Evolutionary conservation across 495 filamentous ascomycete species (phyloP).

Genomic region (Daldinia vernicosa): DNA sequence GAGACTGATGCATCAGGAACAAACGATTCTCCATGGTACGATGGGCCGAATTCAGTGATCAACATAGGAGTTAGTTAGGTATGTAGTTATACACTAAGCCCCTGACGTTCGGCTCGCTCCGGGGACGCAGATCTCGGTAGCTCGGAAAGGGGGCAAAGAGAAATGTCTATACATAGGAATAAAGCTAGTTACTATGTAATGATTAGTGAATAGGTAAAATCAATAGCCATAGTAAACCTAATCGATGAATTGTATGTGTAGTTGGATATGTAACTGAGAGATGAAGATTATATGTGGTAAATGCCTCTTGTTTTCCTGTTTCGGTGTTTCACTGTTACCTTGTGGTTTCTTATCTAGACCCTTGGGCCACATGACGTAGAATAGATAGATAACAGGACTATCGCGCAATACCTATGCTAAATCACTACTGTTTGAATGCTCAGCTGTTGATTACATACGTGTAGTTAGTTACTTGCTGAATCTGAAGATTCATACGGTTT

Average conservation of each 20-base stretch:
- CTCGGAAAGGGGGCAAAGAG: background rate
- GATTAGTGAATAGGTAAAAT: background rate
- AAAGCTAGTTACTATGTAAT: no score
- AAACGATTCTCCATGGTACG: slow-evolving; percentile 18
- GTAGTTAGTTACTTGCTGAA: background rate
- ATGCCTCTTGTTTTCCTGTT: slow-evolving; percentile 11
- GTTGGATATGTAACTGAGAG: background rate
- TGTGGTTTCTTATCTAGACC: slow-evolving; percentile 26
- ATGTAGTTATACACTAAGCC: background rate
- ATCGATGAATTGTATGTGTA: no score
- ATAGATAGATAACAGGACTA: background rate
- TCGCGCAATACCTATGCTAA: background rate
- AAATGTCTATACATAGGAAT: background rate
- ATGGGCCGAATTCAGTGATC: slow-evolving; percentile 16
- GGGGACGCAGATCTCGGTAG: slow-evolving; percentile 19
- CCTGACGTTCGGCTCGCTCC: slow-evolving; percentile 30
- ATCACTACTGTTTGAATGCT: background rate
- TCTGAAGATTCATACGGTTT: background rate
- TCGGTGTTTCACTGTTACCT: slow-evolving; percentile 9
- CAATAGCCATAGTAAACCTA: slow-evolving; percentile 5
- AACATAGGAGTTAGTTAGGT: background rate
- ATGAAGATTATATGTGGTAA: background rate
- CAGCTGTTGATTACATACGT: background rate
- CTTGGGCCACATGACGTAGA: slow-evolving; percentile 34
- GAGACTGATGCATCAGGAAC: slow-evolving; percentile 5